phyloP scores from a whole-genome alignment of 805 yeast genomes.

The Starmerella etchellsii region DNA sequence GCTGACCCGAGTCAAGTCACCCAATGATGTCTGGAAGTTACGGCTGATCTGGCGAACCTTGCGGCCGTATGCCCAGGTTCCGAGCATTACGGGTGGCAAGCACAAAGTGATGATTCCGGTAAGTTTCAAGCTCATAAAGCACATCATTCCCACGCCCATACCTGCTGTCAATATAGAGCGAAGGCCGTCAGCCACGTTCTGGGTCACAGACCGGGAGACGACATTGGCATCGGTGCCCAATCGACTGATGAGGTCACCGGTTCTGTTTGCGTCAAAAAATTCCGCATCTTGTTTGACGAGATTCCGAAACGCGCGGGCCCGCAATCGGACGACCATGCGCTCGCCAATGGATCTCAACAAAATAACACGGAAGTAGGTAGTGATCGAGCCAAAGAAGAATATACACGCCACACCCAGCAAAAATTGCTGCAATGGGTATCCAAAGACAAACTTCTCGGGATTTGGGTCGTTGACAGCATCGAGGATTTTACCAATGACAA shows the following conservation, averaged over 20 bases:
- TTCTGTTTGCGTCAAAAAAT: conserved; percentile 77
- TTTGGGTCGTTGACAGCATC: conserved; percentile 46
- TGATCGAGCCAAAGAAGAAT: conserved; percentile 59
- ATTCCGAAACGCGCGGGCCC: conserved; percentile 64
- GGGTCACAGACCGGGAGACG: conserved; percentile 74
- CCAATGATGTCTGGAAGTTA: conserved; percentile 70
- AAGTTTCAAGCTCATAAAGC: conserved; percentile 67
- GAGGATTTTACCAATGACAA: conserved; percentile 71
- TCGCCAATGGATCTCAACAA: conserved; percentile 73
- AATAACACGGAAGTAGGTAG: conserved; percentile 72
- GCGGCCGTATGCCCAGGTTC: conserved; percentile 74
- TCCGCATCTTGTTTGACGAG: conserved; percentile 76
- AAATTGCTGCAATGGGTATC: conserved; percentile 52
- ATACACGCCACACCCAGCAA: conserved; percentile 47
- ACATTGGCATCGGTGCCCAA: conserved; percentile 80
- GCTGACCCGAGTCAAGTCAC: conserved; percentile 73
- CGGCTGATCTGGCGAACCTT: conserved; percentile 62
- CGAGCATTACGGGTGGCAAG: conserved; percentile 69
- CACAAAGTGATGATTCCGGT: conserved; percentile 69
- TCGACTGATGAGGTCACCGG: conserved; percentile 84
- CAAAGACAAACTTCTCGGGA: conserved; percentile 34
- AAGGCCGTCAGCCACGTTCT: conserved; percentile 84
- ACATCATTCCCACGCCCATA: conserved; percentile 87
- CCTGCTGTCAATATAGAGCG: conserved; percentile 68
- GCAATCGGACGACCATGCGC: conserved; percentile 66